Base-by-base conservation (phyloP, 371 early-diverging fungal species). In the Apophysomyces elegans region DNA sequence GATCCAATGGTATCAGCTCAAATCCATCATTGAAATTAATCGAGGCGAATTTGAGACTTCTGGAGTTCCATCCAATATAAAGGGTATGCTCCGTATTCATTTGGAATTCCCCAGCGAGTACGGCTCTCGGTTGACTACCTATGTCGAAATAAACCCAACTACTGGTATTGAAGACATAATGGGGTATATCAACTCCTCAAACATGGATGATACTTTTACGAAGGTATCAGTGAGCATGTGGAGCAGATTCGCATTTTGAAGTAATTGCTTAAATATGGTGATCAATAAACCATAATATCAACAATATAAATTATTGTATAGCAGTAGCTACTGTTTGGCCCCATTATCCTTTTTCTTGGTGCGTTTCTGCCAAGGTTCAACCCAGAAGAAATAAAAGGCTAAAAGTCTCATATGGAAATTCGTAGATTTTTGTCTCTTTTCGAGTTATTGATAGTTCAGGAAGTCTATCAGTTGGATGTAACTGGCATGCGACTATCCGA, bases 1-100 rank as follows among this genome's bases (percentile, higher is more conserved):
- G n/a, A 46, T 14, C 1, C 18, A 1, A 46, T 1, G n/a, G 47
- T 46, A 46, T 16, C 47, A 46, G 18, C n/a, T 46, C n/a, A 7
- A 46, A 8, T 3, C n/a, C 47, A 36, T 56, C 57, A 47, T 13
- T 64, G 58, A 6, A 57, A 54, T 0, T 57, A 12, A n/a, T 16
- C 58, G 36, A 5, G 32, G 16, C 14, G 58, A 64, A 56, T 43
- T 26, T 58, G 64, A 37, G n/a, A 39, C 57, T 56, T 56, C 54
- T 7, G 57, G 38, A 21, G 39, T 13, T 39, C 65, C 56, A 0
- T 32, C 35, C 37, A 26, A 37, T 32, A 57, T 64, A 7, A 64
- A 58, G 44, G 58, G 58, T 36, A 64, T 58, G 4, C 36, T 64
- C 36, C 58, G 65, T 44, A 64, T 64, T 58, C 65, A 64, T 6